phyloP scores from a whole-genome alignment of 352 stramenopile genomes.

The Aphanomyces astaci region DNA sequence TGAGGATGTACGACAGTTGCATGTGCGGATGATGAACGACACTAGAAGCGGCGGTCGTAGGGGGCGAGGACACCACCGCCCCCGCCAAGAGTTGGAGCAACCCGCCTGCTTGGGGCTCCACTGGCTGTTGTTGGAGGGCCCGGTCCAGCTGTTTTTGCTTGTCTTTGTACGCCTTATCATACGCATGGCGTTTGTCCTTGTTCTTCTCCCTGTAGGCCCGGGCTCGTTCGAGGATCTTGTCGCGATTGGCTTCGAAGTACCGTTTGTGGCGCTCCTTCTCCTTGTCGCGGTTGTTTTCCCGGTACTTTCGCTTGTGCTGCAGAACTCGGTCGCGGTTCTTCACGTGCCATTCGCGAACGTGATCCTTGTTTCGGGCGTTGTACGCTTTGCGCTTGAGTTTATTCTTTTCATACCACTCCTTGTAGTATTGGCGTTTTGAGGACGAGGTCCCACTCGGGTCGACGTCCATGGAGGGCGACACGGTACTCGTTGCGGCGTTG shows the following conservation, averaged over 20 bases:
- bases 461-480: too few species aligned
- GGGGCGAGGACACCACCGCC: neutral
- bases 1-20: neutral
- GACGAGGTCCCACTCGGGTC: too few species aligned
- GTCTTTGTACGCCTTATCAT: neutral
- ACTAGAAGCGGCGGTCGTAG: neutral
- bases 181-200: constrained; percentile 9
- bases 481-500: neutral
- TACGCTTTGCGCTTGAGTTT: constrained; percentile 8
- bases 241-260: constrained; percentile 2
- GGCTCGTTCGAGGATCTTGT: neutral
- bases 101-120: neutral
- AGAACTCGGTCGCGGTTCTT: constrained; percentile 1
- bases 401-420: constrained; percentile 9
- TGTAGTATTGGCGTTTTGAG: neutral
- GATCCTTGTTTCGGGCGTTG: neutral
- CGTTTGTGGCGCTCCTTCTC: neutral
- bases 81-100: neutral
- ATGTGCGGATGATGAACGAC: neutral
- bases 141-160: neutral
- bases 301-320: constrained; percentile 4
- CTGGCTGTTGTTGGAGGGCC: neutral
- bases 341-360: constrained; percentile 1
- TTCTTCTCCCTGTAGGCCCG: neutral
- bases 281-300: constrained; percentile 1